Evolutionary conservation across 73 alveolate genomes (phyloP).

Genomic region (Uronychia setigera): DNA sequence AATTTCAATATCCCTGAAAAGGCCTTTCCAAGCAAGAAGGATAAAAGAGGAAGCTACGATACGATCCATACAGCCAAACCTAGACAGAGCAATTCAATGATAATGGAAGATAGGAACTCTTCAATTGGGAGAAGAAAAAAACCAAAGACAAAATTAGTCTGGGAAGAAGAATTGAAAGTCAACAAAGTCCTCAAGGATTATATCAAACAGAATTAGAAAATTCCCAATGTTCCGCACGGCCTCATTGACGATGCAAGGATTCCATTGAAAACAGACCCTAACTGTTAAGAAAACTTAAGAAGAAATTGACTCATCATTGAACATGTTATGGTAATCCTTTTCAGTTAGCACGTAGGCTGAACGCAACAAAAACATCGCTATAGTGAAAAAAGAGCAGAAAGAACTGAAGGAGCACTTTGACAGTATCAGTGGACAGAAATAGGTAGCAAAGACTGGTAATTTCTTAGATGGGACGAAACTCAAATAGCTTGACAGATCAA

Average conservation of each 20-base stretch:
- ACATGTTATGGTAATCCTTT: neutral
- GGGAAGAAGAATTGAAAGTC: neutral
- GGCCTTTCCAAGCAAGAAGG: too few species aligned
- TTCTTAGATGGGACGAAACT: too few species aligned
- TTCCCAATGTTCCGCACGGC: neutral
- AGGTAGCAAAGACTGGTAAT: too few species aligned
- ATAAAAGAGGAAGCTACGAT: too few species aligned
- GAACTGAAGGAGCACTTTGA: neutral
- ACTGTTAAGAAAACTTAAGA: neutral
- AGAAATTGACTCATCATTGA: neutral
- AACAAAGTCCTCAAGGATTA: neutral
- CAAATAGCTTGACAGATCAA: too few species aligned
- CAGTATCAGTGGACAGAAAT: too few species aligned
- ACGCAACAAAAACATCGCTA: neutral
- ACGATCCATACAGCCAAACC: too few species aligned
- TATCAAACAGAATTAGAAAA: too few species aligned
- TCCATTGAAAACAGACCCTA: neutral
- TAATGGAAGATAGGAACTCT: neutral
- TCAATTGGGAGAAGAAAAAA: neutral
- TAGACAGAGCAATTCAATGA: too few species aligned
- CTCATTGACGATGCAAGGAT: neutral
- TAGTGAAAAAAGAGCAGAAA: neutral
- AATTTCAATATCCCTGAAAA: too few species aligned
- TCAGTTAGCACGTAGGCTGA: neutral
- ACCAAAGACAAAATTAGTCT: neutral